Evolutionary conservation across 1,284 basidiomycete species (phyloP), one percentile per base, ranked within the genome.

Genomic region (Ganoderma leucocontextum): DNA sequence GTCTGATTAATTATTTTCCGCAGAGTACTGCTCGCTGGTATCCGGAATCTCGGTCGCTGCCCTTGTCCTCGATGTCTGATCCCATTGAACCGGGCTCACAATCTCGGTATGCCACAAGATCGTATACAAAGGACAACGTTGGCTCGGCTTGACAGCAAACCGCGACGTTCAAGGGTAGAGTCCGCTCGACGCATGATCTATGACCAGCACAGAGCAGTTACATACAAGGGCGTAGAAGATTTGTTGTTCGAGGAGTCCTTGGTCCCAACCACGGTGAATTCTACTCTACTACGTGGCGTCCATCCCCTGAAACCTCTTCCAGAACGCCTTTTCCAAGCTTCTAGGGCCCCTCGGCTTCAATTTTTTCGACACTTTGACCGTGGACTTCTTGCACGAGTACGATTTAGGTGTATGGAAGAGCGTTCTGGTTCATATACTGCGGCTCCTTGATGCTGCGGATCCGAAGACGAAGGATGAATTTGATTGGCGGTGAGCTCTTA

Each of bases 321-420:
- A 49, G 47, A 49, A 22, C 22, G 47, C 47, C 22, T 49, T 49
- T 25, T 49, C 22, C 12, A 49, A 49, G 47, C 22, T 22, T 22
- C 22, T 49, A 12, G 47, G 47, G 8, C 47, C 47, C 19, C 47
- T 49, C 9, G 47, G 47, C 12, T 75, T 79, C 39, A 67, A 80
- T n/a, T 60, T 77, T 5, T 79, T 74, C 52, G 49, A 13, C 1
- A 68, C 79, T 39, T 71, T 83, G 1, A 74, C 78, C 0, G 72
- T 77, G 1, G 81, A 83, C 65, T 35, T 79, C 8, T 52, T 83
- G 57, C 81, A 83, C 60, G 79, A 82, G 64, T 72, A 79, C 41
- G 79, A 82, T 62, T 68, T 82, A 0, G 82, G 81, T 1, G 75
- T 80, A 0, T 83, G 81, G 81, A 82, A 80, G 63, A 61, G 69